Evolutionary conservation across 768 basidiomycete species (phyloP).

Genomic region (Xerocomellus amylosporus): DNA sequence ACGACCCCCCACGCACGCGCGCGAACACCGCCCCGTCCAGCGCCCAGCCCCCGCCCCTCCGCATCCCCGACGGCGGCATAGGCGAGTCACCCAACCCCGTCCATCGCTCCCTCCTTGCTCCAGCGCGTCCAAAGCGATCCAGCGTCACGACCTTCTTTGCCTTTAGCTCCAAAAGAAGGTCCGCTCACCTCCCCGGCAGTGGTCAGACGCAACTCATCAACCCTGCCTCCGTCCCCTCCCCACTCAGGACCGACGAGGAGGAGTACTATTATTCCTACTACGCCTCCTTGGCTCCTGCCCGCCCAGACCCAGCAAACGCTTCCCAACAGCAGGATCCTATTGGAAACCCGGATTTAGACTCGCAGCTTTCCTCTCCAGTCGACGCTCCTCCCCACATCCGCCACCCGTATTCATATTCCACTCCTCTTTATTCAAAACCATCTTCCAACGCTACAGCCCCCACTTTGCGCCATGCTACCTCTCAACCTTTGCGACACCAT

Average conservation of each 20-base stretch:
- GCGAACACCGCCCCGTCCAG: conserved; percentile 29
- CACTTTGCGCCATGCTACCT: conserved; percentile 21
- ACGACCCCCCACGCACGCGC: conserved; percentile 18
- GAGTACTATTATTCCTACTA: conserved; percentile 56
- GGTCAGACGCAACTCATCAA: conserved; percentile 5
- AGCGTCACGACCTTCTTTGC: conserved; percentile 38
- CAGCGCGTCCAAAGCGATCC: conserved; percentile 38
- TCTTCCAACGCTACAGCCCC: conserved; percentile 1
- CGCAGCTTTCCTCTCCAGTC: conserved; percentile 15
- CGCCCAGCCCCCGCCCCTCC: conserved; percentile 40
- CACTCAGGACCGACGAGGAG: conserved; percentile 35
- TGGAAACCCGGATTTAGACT: conserved; percentile 20
- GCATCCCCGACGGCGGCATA: conserved; percentile 54
- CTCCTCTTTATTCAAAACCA: conserved; percentile 17
- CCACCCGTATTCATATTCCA: conserved; percentile 55
- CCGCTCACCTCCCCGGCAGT: conserved; percentile 15
- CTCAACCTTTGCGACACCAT: conserved; percentile 24
- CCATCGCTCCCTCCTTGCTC: conserved; percentile 19
- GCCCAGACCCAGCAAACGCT: conserved; percentile 15
- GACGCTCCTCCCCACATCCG: conserved; percentile 24
- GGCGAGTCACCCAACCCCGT: conserved; percentile 56
- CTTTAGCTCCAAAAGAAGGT: conserved; percentile 27
- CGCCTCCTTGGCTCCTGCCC: conserved; percentile 33
- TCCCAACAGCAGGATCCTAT: conserved; percentile 14
- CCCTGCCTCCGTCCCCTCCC: conserved; percentile 16